Conservation (phyloP, 2,329 filamentous ascomycete genomes). For the Fusarium pseudonygamai region DNA sequence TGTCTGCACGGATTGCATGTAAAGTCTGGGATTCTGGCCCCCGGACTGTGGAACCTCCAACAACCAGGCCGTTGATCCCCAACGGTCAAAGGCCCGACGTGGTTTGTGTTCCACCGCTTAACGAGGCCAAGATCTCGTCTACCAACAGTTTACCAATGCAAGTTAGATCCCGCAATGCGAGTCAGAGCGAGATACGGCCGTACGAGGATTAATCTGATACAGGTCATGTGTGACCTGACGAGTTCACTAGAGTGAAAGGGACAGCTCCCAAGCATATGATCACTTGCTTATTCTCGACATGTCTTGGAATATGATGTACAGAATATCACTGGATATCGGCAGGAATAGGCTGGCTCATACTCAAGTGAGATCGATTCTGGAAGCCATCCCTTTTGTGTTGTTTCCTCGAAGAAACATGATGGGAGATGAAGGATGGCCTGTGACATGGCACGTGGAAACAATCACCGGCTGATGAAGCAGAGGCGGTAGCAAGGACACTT, state of each 20-base stretch:
- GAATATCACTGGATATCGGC: neutral
- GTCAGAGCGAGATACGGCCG: conserved; percentile 1
- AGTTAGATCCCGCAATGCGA: conserved; percentile 22
- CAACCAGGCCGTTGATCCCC: conserved; percentile 9
- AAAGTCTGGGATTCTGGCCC: conserved; percentile 2
- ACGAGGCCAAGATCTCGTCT: conserved; percentile 16
- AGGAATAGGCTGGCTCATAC: conserved; percentile 13
- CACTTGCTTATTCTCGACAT: neutral
- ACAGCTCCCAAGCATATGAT: neutral
- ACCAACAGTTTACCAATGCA: neutral
- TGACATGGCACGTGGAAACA: conserved; percentile 20
- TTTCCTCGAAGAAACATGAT: neutral
- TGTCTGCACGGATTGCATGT: conserved; percentile 1
- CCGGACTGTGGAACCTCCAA: conserved; percentile 8
- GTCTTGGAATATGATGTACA: conserved; percentile 4
- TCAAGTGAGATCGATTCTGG: conserved; percentile 9
- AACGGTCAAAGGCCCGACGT: conserved; percentile 21
- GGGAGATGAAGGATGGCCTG: conserved; percentile 26
- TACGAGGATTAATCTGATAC: neutral
- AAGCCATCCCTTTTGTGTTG: conserved; percentile 12
- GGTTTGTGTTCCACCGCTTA: conserved; percentile 8
- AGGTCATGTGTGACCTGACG: neutral
- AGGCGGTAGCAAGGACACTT: neutral
- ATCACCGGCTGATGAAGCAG: conserved; percentile 19
- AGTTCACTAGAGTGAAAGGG: neutral